Percentiles rank a stretch among this genome's conserved stretches.
phyloP scores from a whole-genome alignment of 2,329 filamentous ascomycete species.

The Pseudogymnoascus sp. region DNA sequence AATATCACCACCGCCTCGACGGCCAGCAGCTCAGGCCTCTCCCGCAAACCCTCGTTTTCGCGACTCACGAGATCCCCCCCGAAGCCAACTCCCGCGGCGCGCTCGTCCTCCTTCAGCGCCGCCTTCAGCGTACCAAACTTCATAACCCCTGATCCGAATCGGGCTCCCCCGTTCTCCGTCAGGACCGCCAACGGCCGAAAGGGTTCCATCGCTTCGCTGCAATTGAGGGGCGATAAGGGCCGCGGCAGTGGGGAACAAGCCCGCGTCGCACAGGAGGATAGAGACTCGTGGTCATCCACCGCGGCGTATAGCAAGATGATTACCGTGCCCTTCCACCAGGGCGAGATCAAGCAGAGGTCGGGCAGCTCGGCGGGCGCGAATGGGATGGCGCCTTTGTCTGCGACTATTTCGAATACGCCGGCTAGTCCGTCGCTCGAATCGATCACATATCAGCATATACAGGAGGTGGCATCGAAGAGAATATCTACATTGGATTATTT shows the following conservation, averaged over 20 bases:
- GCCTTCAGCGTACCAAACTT: neutral
- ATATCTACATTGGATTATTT: conserved; percentile 93
- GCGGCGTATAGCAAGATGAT: conserved; percentile 9
- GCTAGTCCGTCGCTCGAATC: conserved; percentile 28
- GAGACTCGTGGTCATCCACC: conserved; percentile 6
- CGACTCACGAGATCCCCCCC: conserved; percentile 27
- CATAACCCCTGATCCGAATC: neutral
- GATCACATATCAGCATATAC: conserved; percentile 52
- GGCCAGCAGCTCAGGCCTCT: conserved; percentile 43
- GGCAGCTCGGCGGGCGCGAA: conserved; percentile 1
- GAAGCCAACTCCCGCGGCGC: conserved; percentile 21
- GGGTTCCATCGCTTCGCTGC: neutral
- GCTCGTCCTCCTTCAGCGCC: neutral
- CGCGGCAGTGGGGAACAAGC: neutral
- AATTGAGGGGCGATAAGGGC: conserved; percentile 7
- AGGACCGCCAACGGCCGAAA: conserved; percentile 6
- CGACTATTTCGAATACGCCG: conserved; percentile 14
- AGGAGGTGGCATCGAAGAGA: conserved; percentile 81
- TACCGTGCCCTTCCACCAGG: neutral
- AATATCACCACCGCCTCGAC: conserved; percentile 13
- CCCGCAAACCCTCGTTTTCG: conserved; percentile 45
- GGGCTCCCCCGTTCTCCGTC: neutral
- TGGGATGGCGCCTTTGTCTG: neutral
- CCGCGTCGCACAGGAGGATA: neutral
- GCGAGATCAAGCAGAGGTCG: conserved; percentile 18